Evolutionary conservation across 2,329 filamentous ascomycete species (phyloP).

Genomic region (Emmonsia crescens): DNA sequence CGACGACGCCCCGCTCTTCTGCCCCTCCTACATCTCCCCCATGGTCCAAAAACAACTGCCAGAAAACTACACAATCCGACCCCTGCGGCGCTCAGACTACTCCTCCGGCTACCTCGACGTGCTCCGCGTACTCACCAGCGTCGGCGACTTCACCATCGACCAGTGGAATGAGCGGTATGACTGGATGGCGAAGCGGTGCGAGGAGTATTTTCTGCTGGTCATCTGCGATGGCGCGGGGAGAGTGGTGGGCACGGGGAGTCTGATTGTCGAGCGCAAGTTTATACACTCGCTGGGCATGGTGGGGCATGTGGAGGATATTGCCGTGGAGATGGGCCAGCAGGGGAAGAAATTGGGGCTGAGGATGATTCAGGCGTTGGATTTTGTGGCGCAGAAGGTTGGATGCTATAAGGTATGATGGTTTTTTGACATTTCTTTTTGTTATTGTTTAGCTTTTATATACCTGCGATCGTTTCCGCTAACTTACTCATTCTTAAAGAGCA

Average conservation of each 20-base stretch:
- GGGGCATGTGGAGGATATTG: constrained; percentile 96
- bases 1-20: constrained; percentile 58
- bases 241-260: constrained; percentile 80
- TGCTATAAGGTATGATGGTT: constrained; percentile 64
- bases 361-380: constrained; percentile 88
- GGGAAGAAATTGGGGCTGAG: constrained; percentile 91
- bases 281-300: constrained; percentile 46
- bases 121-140: constrained; percentile 79
- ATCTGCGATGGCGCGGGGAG: constrained; percentile 60
- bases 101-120: constrained; percentile 78
- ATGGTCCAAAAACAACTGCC: constrained; percentile 63
- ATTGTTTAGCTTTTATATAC: not conserved
- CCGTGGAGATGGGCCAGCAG: constrained; percentile 87
- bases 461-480: constrained; percentile 8
- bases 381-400: constrained; percentile 73
- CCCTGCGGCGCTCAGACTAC: constrained; percentile 69
- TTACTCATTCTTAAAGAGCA: constrained; percentile 47
- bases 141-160: constrained; percentile 70
- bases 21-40: constrained; percentile 63
- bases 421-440: not conserved
- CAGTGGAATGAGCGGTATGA: constrained; percentile 71
- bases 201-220: constrained; percentile 76
- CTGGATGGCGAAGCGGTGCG: constrained; percentile 63
- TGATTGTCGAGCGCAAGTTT: constrained; percentile 83
- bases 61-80: constrained; percentile 69